Evolutionary conservation across 805 yeast genomes (phyloP), one percentile per base, ranked within the genome.

Genomic region (Candida golubevii): DNA sequence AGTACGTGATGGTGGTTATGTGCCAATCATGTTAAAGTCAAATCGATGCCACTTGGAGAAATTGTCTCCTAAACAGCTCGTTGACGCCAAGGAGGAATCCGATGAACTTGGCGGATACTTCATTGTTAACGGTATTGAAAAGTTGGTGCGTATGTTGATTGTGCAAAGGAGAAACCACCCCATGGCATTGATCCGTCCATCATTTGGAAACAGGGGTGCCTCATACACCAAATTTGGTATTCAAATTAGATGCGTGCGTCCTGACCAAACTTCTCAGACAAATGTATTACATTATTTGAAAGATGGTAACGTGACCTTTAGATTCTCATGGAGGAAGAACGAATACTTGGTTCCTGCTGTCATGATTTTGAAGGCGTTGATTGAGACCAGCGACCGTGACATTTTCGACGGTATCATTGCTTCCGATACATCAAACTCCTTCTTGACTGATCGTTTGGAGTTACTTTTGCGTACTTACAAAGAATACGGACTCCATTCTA

Each of bases 111-210:
- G 99, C 51, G 99, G 99, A 33, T 93, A 93, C 66, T 93, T 93
- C 66, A 79, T 89, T 55, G 90, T 91, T 49, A 91, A 91, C 63
- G 99, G 99, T 74, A 90, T 91, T 56, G 99, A 93, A 67, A 93
- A 93, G 68, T 75, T 93, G 58, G 81, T 93, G 58, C 87, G 99
- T 71, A 88, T 93, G 98, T 80, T 93, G 65, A 88, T 93, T 72
- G 97, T 93, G 14, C 99, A 91, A 70, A 83, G 98, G 66, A 80
- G 99, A 67, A 93, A 93, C 65, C 97, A 90, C 62, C 96, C 98
- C 23, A 88, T 93, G 97, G 98, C 98, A 10, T 81, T 93, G 58
- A 84, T 89, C 47, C 88, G 99, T 71, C 95, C 96, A 30, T 86
- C 96, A 9, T 93, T 91, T 61, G 84, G 83, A 40, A 89, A 89